Base-by-base conservation (phyloP, 257 asterid genomes). In the Nicotiana tomentosiformis region DNA sequence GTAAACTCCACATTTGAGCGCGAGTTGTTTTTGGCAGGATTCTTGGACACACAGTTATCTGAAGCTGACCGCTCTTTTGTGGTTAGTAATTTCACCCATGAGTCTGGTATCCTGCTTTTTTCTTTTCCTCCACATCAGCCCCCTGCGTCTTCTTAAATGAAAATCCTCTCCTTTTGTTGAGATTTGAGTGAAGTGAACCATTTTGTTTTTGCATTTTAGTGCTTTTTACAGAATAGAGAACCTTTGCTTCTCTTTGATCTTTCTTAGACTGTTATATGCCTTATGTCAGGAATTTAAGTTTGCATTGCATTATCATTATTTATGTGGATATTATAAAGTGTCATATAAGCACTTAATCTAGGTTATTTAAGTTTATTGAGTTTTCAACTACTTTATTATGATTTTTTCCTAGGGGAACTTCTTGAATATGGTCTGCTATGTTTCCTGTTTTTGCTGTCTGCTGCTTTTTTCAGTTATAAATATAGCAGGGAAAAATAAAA, bases 11-110 rank as follows among this genome's bases (percentile, higher is more conserved):
- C 91, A 66, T 91, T 91, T 78, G 93, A 92, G 85, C 93, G 93
- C 66, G 87, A 89, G 90, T 85, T 94, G 72, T 80, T 94, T 37
- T 86, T 94, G 80, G 92, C 93, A 78, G 94, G 97, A 55, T 93
- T 93, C 84, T 66, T 92, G 89, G 98, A 94, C 82, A 84, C 91
- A 51, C 83, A 86, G 84, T 66, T 91, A 82, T 83, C 83, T 87
- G 94, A 77, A 81, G 68, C 84, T 64, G 87, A 84, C 81, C 87
- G 83, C 79, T 85, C 93, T 72, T 43, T 83, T 88, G 95, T 87
- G 97, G 97, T 94, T 77, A 57, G 93, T 88, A 17, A 78, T 56
- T 53, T 33, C 76, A 66, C 49, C 76, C 49, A 66, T 33, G 26
- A 16, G 51, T 46, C 11, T 3, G 10, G 26, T 66, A 66, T 66